Evolutionary conservation across 306 rosid species (phyloP).

Genomic region (Macrotyloma uniflorum): DNA sequence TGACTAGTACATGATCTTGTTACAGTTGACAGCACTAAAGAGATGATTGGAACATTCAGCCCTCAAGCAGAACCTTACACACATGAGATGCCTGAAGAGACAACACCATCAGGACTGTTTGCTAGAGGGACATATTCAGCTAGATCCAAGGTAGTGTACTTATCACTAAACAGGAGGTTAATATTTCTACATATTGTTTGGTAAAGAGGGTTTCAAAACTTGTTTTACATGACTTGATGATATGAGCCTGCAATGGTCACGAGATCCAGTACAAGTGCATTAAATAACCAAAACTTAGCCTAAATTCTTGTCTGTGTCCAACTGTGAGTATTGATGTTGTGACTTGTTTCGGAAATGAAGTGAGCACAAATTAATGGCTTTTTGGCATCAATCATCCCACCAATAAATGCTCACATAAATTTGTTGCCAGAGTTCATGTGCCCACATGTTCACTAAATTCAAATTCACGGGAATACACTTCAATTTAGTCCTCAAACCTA

Average conservation of each 20-base stretch:
- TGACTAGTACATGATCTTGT: not conserved
- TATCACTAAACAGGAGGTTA: not conserved
- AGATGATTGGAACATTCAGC: slow-evolving; percentile 91
- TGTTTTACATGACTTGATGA: not conserved
- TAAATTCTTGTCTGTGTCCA: slow-evolving; percentile 16
- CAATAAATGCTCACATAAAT: slow-evolving; percentile 30
- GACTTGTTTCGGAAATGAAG: slow-evolving; percentile 31
- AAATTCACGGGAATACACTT: slow-evolving; percentile 32
- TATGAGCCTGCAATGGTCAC: not conserved
- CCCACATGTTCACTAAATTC: slow-evolving; percentile 24
- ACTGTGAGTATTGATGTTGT: not conserved
- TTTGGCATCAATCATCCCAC: slow-evolving; percentile 13
- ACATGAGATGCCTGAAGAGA: slow-evolving; percentile 78
- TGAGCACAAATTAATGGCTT: slow-evolving; percentile 33
- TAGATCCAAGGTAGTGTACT: slow-evolving; percentile 61
- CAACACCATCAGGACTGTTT: slow-evolving; percentile 86
- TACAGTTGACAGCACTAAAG: slow-evolving; percentile 79
- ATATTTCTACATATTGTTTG: not conserved
- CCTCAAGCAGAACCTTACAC: slow-evolving; percentile 84
- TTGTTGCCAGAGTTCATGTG: slow-evolving; percentile 40
- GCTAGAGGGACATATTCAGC: slow-evolving; percentile 91
- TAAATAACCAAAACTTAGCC: not conserved
- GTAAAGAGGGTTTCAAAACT: not conserved
- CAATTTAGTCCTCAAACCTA: not conserved
- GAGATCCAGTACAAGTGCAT: slow-evolving; percentile 1